Evolutionary conservation across 371 early-diverging fungal species (phyloP).

Genomic region (Apophysomyces sp.): DNA sequence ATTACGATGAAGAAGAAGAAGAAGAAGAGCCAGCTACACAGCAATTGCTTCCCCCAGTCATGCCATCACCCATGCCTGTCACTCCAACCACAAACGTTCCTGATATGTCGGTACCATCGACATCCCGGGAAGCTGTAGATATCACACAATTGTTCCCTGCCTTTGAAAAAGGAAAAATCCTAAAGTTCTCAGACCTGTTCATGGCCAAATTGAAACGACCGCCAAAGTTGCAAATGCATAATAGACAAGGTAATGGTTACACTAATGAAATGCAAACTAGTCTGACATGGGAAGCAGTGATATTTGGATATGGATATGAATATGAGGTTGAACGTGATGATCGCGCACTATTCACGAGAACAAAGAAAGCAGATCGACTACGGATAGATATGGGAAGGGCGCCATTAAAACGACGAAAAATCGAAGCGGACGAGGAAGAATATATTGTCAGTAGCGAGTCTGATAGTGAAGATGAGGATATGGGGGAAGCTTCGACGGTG

Average conservation of each 20-base stretch:
- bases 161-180: conserved; percentile 59
- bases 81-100: not conserved
- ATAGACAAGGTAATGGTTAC: conserved; percentile 27
- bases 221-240: conserved; percentile 25
- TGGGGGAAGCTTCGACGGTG: conserved; percentile 6
- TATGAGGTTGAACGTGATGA: conserved; percentile 47
- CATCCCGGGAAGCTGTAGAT: conserved; percentile 26
- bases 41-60: not conserved
- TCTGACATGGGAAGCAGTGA: conserved; percentile 14
- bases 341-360: conserved; percentile 28
- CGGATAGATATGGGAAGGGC: conserved; percentile 7
- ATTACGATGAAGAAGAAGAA: conserved; percentile 69
- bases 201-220: conserved; percentile 40
- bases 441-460: conserved; percentile 11
- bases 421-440: conserved; percentile 21
- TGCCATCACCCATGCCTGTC: not conserved
- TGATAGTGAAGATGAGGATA: conserved; percentile 28
- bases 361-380: conserved; percentile 31
- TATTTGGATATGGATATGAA: conserved; percentile 44
- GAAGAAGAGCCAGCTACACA: conserved; percentile 15
- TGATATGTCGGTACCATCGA: not conserved
- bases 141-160: conserved; percentile 63
- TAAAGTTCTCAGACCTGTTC: conserved; percentile 73
- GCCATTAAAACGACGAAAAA: conserved; percentile 25
- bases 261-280: not conserved